Evolutionary conservation across 2,329 filamentous ascomycete species (phyloP).

Genomic region (Pyrenophora teres): DNA sequence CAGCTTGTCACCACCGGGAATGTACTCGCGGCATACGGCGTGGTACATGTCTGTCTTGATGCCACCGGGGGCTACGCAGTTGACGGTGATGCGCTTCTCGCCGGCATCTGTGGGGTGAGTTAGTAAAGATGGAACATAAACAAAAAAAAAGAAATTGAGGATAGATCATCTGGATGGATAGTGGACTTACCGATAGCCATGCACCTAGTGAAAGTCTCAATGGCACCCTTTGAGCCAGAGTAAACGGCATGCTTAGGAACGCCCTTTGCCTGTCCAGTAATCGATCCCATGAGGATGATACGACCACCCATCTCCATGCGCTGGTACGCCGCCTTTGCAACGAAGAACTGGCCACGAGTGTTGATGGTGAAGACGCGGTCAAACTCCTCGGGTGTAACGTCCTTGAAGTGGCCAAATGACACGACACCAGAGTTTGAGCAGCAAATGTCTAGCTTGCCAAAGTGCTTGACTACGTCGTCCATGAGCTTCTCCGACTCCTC

Average conservation of each 20-base stretch:
- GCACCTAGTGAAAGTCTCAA: conserved; percentile 60
- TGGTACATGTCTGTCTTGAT: conserved; percentile 66
- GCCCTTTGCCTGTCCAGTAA: conserved; percentile 62
- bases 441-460: conserved; percentile 71
- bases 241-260: conserved; percentile 60
- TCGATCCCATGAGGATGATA: conserved; percentile 61
- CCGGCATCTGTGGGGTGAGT: conserved; percentile 49
- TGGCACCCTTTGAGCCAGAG: conserved; percentile 59
- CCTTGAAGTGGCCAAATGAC: conserved; percentile 59
- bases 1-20: conserved; percentile 61
- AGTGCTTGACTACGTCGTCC: conserved; percentile 64
- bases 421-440: conserved; percentile 69
- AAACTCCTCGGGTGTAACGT: conserved; percentile 60
- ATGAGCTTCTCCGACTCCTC: conserved; percentile 67
- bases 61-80: conserved; percentile 64
- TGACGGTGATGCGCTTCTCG: conserved; percentile 62
- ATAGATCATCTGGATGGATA: no score
- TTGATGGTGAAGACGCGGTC: conserved; percentile 66
- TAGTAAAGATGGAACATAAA: conserved; percentile 14
- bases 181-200: conserved; percentile 55
- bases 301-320: conserved; percentile 57
- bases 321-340: conserved; percentile 62
- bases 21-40: conserved; percentile 67
- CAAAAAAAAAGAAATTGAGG: neutral
- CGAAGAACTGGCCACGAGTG: conserved; percentile 67